Percentiles rank a stretch among this genome's conserved stretches.
phyloP scores from a whole-genome alignment of 2,329 filamentous ascomycete species.

The Sphaceloma murrayae region DNA sequence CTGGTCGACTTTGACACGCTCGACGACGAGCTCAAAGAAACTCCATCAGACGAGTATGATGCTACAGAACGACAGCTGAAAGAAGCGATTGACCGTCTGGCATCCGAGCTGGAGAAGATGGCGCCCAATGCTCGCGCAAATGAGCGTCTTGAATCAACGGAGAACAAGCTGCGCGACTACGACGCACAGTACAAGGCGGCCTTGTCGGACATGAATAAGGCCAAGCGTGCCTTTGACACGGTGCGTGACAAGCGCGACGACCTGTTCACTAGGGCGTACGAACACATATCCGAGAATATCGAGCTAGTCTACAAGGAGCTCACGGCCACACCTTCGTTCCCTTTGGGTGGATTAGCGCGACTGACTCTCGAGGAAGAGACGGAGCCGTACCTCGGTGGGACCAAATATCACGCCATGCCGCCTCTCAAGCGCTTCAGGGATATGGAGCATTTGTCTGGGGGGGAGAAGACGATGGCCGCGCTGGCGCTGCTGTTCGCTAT shows the following conservation, averaged over 20 bases:
- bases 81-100: conserved; percentile 66
- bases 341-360: conserved; percentile 78
- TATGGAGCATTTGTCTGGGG: conserved; percentile 96
- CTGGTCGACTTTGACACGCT: conserved; percentile 75
- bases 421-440: conserved; percentile 96
- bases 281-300: conserved; percentile 91
- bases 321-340: conserved; percentile 81
- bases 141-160: conserved; percentile 78
- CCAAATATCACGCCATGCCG: conserved; percentile 98
- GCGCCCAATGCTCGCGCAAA: conserved; percentile 95
- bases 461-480: conserved; percentile 98
- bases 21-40: conserved; percentile 71
- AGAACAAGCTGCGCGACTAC: conserved; percentile 77
- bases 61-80: conserved; percentile 50
- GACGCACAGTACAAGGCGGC: conserved; percentile 70
- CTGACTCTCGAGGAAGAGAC: conserved; percentile 95
- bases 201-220: conserved; percentile 40
- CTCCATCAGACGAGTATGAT: conserved; percentile 62
- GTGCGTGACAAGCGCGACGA: conserved; percentile 77
- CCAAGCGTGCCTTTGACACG: conserved; percentile 73
- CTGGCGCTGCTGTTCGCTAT: conserved; percentile 94
- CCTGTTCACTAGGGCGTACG: conserved; percentile 90
- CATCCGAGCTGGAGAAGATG: conserved; percentile 78
- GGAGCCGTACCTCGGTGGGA: conserved; percentile 86
- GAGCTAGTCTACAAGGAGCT: conserved; percentile 89